Evolutionary conservation across 2,329 filamentous ascomycete species (phyloP).

Genomic region (Verticillium isaacii): DNA sequence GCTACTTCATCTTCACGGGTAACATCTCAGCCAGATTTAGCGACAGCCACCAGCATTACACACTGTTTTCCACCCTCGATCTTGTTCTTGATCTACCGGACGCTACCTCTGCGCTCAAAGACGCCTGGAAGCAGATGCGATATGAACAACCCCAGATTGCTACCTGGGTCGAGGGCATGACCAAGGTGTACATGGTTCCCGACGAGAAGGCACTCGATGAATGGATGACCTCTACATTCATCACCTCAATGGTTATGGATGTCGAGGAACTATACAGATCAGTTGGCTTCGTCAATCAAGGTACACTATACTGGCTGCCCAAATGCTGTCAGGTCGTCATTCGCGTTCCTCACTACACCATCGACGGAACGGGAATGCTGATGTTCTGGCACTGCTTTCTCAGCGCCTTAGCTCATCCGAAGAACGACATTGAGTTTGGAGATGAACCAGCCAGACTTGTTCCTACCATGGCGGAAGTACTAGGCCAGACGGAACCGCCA

Average conservation of each 20-base stretch:
- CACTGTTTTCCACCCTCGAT: conserved; percentile 7
- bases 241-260: no score
- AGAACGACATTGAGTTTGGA: no score
- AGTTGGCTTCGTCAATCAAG: no score
- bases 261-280: no score
- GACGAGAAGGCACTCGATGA: conserved; percentile 12
- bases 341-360: conserved; percentile 16
- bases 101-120: conserved; percentile 10
- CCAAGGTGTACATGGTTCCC: conserved; percentile 12
- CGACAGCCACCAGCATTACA: conserved; percentile 10
- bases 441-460: no score
- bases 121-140: conserved; percentile 19
- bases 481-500: no score
- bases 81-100: conserved; percentile 1
- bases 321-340: conserved; percentile 5
- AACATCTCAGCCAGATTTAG: conserved; percentile 2
- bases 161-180: conserved; percentile 8
- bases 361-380: conserved; percentile 16
- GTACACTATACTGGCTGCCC: no score
- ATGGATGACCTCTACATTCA: conserved; percentile 5
- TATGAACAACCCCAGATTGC: conserved; percentile 18
- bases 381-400: conserved; percentile 18
- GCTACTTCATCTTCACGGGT: conserved; percentile 8
- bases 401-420: conserved; percentile 7
- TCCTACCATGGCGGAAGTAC: no score